These are phyloP conservation scores for Aspergillus affinis DNA, from an alignment of 495 filamentous ascomycete genomes.

Conservation along the genomic window DNA sequence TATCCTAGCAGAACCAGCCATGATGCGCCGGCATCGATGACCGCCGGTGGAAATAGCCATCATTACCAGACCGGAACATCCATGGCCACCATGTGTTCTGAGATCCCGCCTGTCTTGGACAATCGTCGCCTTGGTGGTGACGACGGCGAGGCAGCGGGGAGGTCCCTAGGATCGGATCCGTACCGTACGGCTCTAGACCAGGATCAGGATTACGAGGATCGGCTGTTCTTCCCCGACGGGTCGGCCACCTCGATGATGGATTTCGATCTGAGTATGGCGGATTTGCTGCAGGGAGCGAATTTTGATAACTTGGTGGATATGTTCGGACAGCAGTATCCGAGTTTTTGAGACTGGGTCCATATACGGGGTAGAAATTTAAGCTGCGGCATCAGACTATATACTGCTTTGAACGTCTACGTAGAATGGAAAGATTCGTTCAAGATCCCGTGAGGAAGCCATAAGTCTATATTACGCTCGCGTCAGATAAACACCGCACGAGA, in stretches of 20 bases:
- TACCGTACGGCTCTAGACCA: neutral
- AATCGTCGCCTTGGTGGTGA: neutral
- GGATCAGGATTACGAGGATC: slow-evolving; percentile 13
- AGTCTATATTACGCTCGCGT: slow-evolving; percentile 43
- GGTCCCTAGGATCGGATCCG: neutral
- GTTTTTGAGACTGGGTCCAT: slow-evolving; percentile 21
- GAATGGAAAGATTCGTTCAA: slow-evolving; percentile 4
- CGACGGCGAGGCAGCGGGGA: too few relatives aligned
- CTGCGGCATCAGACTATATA: too few relatives aligned
- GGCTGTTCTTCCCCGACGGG: slow-evolving; percentile 10
- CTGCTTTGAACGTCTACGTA: neutral
- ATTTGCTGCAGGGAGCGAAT: slow-evolving; percentile 37
- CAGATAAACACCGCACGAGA: slow-evolving; percentile 22
- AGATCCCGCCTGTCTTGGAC: neutral
- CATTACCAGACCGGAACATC: neutral
- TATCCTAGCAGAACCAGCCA: too few relatives aligned
- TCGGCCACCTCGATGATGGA: slow-evolving; percentile 21
- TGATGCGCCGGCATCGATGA: too few relatives aligned
- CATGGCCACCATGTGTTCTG: neutral
- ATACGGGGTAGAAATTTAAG: too few relatives aligned
- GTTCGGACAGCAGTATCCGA: slow-evolving; percentile 39
- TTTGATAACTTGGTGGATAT: slow-evolving; percentile 41
- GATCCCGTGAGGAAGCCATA: slow-evolving; percentile 37
- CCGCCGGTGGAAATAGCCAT: neutral
- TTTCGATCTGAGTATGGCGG: slow-evolving; percentile 41